phyloP scores from a whole-genome alignment of 306 rosid genomes.

The Leucaena leucocephala region DNA sequence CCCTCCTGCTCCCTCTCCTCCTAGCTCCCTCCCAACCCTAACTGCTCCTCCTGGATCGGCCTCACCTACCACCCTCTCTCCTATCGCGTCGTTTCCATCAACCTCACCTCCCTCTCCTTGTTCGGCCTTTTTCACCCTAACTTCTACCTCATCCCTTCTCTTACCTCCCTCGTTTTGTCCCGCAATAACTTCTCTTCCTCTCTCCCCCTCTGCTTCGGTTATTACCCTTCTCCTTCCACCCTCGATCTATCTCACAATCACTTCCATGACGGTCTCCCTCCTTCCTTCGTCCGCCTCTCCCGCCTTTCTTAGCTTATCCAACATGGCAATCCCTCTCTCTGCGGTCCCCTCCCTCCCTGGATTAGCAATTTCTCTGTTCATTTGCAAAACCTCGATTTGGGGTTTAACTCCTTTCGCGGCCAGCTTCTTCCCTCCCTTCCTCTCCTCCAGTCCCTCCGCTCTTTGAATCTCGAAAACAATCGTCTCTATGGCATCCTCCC shows the following conservation, averaged over 20 bases:
- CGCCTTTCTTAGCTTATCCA: slow-evolving; percentile 68
- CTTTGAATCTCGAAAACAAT: slow-evolving; percentile 73
- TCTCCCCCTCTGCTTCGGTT: slow-evolving; percentile 73
- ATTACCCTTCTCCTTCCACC: slow-evolving; percentile 47
- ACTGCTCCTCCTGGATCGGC: slow-evolving; percentile 81
- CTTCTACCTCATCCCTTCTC: slow-evolving; percentile 64
- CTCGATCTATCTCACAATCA: slow-evolving; percentile 73
- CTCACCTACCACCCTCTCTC: slow-evolving; percentile 69
- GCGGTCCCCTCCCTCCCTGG: slow-evolving; percentile 75
- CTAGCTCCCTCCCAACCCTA: slow-evolving; percentile 78
- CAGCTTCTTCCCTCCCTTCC: slow-evolving; percentile 71
- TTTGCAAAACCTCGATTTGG: slow-evolving; percentile 67
- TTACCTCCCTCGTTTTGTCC: slow-evolving; percentile 61
- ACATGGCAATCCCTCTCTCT: slow-evolving; percentile 67
- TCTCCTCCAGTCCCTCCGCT: slow-evolving; percentile 61
- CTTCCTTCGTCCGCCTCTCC: slow-evolving; percentile 61
- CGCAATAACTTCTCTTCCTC: slow-evolving; percentile 64
- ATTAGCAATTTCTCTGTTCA: slow-evolving; percentile 78
- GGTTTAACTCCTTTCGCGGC: slow-evolving; percentile 66
- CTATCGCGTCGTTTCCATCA: slow-evolving; percentile 71
- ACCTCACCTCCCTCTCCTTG: slow-evolving; percentile 64
- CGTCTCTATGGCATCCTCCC: slow-evolving; percentile 59
- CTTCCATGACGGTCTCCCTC: slow-evolving; percentile 72
- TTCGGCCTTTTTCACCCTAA: slow-evolving; percentile 72
- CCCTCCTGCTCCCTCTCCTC: slow-evolving; percentile 66